These are phyloP conservation scores for Dryas drummondii DNA, from an alignment of 306 rosid species.

Conservation along the genomic window DNA sequence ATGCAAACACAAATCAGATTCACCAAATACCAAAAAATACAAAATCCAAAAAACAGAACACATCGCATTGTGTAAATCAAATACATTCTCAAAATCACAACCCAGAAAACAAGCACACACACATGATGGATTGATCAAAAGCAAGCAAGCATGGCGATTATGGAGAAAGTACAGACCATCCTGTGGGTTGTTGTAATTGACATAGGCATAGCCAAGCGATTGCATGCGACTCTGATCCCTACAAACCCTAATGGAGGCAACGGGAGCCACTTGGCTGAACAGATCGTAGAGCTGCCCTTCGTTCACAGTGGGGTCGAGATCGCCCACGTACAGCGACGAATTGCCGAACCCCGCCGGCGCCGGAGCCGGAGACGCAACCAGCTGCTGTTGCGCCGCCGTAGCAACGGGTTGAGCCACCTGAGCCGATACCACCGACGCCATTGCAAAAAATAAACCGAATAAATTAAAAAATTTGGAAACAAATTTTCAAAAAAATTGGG, in stretches of 20 bases:
- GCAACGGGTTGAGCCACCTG: conserved; percentile 25
- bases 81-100: neutral
- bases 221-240: conserved; percentile 61
- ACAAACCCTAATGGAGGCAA: conserved; percentile 72
- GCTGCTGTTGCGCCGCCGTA: conserved; percentile 19
- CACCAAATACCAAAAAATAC: neutral
- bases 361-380: conserved; percentile 13
- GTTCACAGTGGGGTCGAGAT: conserved; percentile 62
- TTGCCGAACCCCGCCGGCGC: conserved; percentile 27
- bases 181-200: conserved; percentile 52
- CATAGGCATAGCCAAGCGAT: conserved; percentile 90
- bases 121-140: too few species aligned
- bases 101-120: too few species aligned
- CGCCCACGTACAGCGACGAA: conserved; percentile 74
- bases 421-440: conserved; percentile 47
- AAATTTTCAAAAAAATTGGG: neutral
- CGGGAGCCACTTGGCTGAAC: conserved; percentile 51
- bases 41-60: neutral
- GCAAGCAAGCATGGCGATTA: too few species aligned
- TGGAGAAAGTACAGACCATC: conserved; percentile 49
- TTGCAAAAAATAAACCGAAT: conserved; percentile 11
- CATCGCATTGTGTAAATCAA: neutral
- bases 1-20: neutral
- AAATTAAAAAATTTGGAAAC: neutral
- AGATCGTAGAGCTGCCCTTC: conserved; percentile 70